These are phyloP conservation scores for Tephrocybe rancida DNA, from an alignment of 768 basidiomycete genomes.

Conservation along the genomic window DNA sequence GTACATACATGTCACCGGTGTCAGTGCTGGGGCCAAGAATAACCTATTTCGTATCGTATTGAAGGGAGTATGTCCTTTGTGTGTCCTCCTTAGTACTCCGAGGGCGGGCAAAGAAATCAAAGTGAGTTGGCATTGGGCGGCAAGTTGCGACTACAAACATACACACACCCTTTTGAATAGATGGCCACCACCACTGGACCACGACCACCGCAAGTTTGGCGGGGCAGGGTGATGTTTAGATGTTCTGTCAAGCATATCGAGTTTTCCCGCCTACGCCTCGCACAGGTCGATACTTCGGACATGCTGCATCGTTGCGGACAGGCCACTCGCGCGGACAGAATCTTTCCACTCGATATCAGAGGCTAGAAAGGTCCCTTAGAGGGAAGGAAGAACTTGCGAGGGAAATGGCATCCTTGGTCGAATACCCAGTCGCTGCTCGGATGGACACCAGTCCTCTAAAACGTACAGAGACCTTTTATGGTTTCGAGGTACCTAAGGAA, in stretches of 20 bases:
- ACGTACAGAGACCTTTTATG: slow-evolving; percentile 41
- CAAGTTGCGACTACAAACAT: no score
- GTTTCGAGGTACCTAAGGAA: slow-evolving; percentile 60
- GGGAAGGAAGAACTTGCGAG: slow-evolving; percentile 40
- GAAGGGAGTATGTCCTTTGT: no score
- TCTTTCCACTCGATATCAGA: slow-evolving; percentile 54
- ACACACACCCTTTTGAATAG: no score
- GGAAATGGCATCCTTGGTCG: slow-evolving; percentile 26
- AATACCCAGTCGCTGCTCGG: slow-evolving; percentile 6
- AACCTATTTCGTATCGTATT: no score
- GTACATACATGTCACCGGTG: no score
- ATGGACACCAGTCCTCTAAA: background rate
- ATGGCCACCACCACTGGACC: background rate
- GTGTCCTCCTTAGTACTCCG: no score
- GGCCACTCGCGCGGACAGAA: slow-evolving; percentile 54
- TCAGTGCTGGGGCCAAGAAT: no score
- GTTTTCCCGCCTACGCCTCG: background rate
- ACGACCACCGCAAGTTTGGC: slow-evolving; percentile 1
- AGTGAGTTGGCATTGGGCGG: no score
- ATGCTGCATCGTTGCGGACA: slow-evolving; percentile 17
- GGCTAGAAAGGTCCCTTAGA: slow-evolving; percentile 56
- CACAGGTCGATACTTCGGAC: slow-evolving; percentile 4
- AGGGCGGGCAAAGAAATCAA: no score
- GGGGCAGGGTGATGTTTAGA: slow-evolving; percentile 20
- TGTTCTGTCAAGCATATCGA: slow-evolving; percentile 16